These are phyloP conservation scores for Naumovozyma baii DNA, from an alignment of 805 yeast species.

Conservation along the genomic window DNA sequence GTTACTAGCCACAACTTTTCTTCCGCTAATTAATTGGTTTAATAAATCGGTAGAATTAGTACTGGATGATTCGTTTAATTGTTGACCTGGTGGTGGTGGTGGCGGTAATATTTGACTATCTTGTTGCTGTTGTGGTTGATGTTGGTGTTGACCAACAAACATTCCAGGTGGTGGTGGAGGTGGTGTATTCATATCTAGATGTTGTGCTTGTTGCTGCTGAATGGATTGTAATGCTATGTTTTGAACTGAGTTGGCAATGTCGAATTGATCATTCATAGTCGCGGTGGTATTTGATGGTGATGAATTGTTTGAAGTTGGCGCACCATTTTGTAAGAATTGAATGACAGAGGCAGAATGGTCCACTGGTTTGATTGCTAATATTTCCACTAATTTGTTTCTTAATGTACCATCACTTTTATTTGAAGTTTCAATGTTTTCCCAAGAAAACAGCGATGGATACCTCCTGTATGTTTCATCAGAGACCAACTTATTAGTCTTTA, in stretches of 20 bases:
- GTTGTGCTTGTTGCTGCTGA: conserved; percentile 21
- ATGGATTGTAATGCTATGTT: conserved; percentile 15
- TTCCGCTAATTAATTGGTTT: conserved; percentile 78
- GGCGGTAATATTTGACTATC: conserved; percentile 6
- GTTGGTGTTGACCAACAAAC: conserved; percentile 28
- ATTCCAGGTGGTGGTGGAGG: conserved; percentile 68
- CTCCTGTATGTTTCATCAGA: conserved; percentile 21
- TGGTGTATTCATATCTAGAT: conserved; percentile 26
- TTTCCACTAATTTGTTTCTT: conserved; percentile 29
- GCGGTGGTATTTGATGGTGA: conserved; percentile 19
- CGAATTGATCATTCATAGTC: conserved; percentile 11
- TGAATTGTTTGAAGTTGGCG: conserved; percentile 17
- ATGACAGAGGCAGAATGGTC: conserved; percentile 26
- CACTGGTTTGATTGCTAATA: conserved; percentile 30
- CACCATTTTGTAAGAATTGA: conserved; percentile 23
- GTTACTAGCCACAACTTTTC: conserved; percentile 33
- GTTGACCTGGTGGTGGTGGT: too few species aligned
- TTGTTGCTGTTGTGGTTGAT: conserved; percentile 15
- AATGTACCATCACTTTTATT: conserved; percentile 28
- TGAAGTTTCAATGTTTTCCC: conserved; percentile 30
- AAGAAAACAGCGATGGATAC: conserved; percentile 43
- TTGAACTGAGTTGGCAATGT: background rate
- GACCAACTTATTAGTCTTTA: conserved; percentile 27
- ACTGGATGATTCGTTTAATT: conserved; percentile 13
- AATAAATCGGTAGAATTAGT: conserved; percentile 71